These are phyloP conservation scores for Lasiosphaeria miniovina DNA, from an alignment of 495 filamentous ascomycete species.

Conservation along the genomic window DNA sequence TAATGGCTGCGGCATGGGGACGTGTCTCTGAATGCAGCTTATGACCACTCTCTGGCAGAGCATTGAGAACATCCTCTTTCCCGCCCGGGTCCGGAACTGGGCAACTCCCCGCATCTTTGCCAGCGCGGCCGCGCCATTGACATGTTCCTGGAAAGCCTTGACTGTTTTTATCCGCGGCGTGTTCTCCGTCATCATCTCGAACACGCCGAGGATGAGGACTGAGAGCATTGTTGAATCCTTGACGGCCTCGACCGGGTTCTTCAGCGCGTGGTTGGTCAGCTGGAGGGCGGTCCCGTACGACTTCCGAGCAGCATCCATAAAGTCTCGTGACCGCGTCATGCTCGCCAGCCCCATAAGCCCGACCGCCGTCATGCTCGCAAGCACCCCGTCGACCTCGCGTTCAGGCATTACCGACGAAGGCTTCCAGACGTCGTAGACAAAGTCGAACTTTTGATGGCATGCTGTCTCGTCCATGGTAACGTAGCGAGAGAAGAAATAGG, in stretches of 20 bases:
- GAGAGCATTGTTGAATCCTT: slow-evolving; percentile 61
- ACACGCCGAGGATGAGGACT: slow-evolving; percentile 59
- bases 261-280: slow-evolving; percentile 52
- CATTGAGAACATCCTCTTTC: slow-evolving; percentile 56
- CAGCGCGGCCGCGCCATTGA: slow-evolving; percentile 56
- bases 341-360: slow-evolving; percentile 48
- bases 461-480: slow-evolving; percentile 34
- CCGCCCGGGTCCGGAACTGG: slow-evolving; percentile 55
- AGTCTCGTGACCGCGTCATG: slow-evolving; percentile 34
- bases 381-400: slow-evolving; percentile 33
- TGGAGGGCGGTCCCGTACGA: slow-evolving; percentile 47
- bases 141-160: slow-evolving; percentile 57
- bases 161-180: slow-evolving; percentile 41
- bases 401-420: slow-evolving; percentile 22
- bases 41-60: slow-evolving; percentile 46
- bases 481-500: slow-evolving; percentile 41
- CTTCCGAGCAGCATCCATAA: slow-evolving; percentile 44
- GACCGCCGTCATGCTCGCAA: slow-evolving; percentile 48
- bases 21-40: slow-evolving; percentile 37
- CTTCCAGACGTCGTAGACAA: slow-evolving; percentile 40
- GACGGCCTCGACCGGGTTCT: slow-evolving; percentile 51
- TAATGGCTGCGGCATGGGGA: slow-evolving; percentile 36
- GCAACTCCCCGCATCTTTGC: slow-evolving; percentile 54
- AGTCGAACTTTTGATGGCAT: slow-evolving; percentile 42
- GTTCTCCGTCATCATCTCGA: slow-evolving; percentile 52